A percentile compares a stretch with the other conserved stretches of the same genome.
Evolutionary conservation across 176 grass and related monocot genomes (phyloP).

Genomic region (Eremochloa ophiuroides): DNA sequence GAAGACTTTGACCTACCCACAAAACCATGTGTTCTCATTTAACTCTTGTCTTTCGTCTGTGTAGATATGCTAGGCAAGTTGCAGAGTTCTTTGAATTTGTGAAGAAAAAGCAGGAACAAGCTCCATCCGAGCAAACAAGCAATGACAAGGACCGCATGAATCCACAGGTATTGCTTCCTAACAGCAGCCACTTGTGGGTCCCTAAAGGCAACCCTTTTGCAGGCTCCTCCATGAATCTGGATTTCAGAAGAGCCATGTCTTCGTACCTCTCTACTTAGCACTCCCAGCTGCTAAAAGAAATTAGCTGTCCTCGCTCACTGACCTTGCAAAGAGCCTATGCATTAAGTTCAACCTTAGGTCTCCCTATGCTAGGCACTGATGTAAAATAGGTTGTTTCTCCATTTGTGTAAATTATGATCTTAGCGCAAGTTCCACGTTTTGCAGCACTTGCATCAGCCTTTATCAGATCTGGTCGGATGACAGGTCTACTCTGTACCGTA

Average conservation of each 20-base stretch:
- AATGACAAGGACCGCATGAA: conserved; percentile 18
- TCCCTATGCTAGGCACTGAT: conserved; percentile 23
- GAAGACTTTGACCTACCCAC: neutral
- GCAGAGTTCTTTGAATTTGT: conserved; percentile 95
- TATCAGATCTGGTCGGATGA: neutral
- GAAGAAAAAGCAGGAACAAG: conserved; percentile 88
- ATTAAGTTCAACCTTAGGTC: conserved; percentile 20
- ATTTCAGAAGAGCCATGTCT: conserved; percentile 78
- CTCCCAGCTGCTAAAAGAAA: conserved; percentile 1
- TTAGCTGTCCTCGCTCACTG: conserved; percentile 2
- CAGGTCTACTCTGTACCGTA: neutral
- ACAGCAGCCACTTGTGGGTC: conserved; percentile 47
- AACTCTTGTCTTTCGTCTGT: neutral
- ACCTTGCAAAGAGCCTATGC: conserved; percentile 28
- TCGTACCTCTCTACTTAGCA: conserved; percentile 54
- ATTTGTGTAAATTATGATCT: conserved; percentile 41
- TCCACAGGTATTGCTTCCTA: conserved; percentile 61
- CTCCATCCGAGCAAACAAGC: conserved; percentile 32
- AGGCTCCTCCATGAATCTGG: conserved; percentile 35
- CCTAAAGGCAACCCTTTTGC: conserved; percentile 41
- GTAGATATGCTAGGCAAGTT: conserved; percentile 88
- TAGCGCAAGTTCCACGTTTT: conserved; percentile 16
- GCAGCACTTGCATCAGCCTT: neutral
- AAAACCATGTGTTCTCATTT: neutral
- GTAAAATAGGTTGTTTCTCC: conserved; percentile 17